Evolutionary conservation across 441 rosid species (phyloP).

Genomic region (Arabidopsis lyrata): DNA sequence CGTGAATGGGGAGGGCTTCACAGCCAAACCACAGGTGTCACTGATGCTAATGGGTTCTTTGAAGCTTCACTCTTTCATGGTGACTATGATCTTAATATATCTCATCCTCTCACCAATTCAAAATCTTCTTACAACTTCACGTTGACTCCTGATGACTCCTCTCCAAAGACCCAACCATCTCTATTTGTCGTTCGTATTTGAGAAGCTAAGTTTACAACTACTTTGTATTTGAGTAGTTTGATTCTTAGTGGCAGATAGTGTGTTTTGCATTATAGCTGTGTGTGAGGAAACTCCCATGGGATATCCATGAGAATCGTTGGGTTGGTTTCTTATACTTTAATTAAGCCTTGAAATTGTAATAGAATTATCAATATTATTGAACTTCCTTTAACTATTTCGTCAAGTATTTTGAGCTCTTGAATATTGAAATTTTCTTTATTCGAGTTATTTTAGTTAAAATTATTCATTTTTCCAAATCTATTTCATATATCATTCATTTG

Average conservation of each 20-base stretch:
- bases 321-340: conserved; percentile 11
- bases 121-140: conserved; percentile 33
- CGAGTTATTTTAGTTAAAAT: too few relatives aligned
- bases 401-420: not conserved
- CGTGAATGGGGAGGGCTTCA: conserved; percentile 52
- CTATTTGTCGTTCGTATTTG: conserved; percentile 26
- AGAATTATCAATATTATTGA: not conserved
- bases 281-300: conserved; percentile 5
- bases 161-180: not conserved
- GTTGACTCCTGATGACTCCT: conserved; percentile 24
- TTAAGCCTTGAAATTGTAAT: not conserved
- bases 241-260: conserved; percentile 20
- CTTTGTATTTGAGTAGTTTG: conserved; percentile 1
- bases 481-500: too few relatives aligned
- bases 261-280: conserved; percentile 6
- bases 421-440: not conserved
- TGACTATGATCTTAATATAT: conserved; percentile 50
- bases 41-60: conserved; percentile 60
- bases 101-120: conserved; percentile 21
- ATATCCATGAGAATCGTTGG: conserved; percentile 19
- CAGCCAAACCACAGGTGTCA: conserved; percentile 24
- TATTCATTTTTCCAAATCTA: too few relatives aligned
- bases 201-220: conserved; percentile 19
- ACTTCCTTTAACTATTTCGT: not conserved
- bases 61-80: conserved; percentile 59